Evolutionary conservation across 192 early-diverging fungal genomes (phyloP).

Genomic region (Dimargaris cristalligena): DNA sequence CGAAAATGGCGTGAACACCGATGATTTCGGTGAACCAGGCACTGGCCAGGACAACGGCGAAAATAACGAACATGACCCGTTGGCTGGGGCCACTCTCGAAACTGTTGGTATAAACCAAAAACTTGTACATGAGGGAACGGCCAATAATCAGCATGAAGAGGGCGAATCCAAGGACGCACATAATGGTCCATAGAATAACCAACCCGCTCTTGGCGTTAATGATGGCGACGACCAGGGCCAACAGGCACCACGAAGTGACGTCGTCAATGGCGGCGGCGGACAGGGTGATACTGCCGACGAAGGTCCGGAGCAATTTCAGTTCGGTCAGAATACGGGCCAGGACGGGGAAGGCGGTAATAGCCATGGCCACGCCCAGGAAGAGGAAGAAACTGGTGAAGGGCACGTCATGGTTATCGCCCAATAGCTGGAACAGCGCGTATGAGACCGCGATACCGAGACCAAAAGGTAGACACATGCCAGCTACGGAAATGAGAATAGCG

Average conservation of each 20-base stretch:
- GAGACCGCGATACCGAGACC: slow-evolving; percentile 54
- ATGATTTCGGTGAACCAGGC: slow-evolving; percentile 71
- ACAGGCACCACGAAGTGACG: slow-evolving; percentile 66
- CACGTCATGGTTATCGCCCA: slow-evolving; percentile 21
- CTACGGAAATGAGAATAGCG: slow-evolving; percentile 45
- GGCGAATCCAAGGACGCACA: slow-evolving; percentile 47
- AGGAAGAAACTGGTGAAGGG: slow-evolving; percentile 59
- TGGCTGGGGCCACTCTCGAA: slow-evolving; percentile 35
- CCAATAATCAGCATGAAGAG: slow-evolving; percentile 50
- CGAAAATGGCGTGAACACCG: slow-evolving; percentile 91
- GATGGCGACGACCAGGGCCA: slow-evolving; percentile 71
- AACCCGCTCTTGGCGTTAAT: slow-evolving; percentile 56
- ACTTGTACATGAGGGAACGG: slow-evolving; percentile 39
- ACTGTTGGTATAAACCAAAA: slow-evolving; percentile 30
- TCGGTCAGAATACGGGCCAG: slow-evolving; percentile 87
- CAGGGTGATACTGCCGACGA: slow-evolving; percentile 69
- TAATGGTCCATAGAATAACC: slow-evolving; percentile 66
- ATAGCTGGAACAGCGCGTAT: slow-evolving; percentile 44
- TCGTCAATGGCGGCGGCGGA: slow-evolving; percentile 79
- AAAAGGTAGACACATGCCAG: slow-evolving; percentile 75
- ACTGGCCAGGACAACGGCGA: slow-evolving; percentile 51
- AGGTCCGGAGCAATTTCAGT: slow-evolving; percentile 60
- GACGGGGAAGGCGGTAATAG: slow-evolving; percentile 90
- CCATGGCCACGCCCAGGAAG: slow-evolving; percentile 80
- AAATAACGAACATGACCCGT: slow-evolving; percentile 49